Evolutionary conservation across 208 protist species (phyloP).

Genomic region (Crithidia bombi): DNA sequence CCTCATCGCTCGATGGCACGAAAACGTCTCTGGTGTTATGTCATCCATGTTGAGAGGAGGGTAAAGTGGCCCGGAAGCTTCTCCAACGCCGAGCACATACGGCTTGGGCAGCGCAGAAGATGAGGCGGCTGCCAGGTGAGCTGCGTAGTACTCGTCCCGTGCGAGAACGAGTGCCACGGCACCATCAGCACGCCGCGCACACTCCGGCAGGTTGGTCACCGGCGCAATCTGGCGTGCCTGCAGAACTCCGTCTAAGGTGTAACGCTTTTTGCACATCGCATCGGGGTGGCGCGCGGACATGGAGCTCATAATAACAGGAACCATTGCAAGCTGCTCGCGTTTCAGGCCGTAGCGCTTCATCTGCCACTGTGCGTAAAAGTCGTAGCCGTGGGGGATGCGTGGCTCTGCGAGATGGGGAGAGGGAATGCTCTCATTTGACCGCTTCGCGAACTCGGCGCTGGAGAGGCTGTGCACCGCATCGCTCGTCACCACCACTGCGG

Average conservation of each 20-base stretch:
- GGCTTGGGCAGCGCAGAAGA: slow-evolving; percentile 23
- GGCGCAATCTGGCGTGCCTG: slow-evolving; percentile 50
- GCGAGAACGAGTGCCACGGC: slow-evolving; percentile 66
- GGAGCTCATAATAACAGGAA: slow-evolving; percentile 69
- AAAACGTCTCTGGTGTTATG: slow-evolving; percentile 62
- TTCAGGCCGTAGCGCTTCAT: slow-evolving; percentile 65
- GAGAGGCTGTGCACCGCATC: slow-evolving; percentile 62
- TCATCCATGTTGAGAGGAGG: slow-evolving; percentile 51
- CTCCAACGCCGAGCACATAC: slow-evolving; percentile 53
- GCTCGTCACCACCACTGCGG: slow-evolving; percentile 60
- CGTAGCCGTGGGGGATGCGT: slow-evolving; percentile 72
- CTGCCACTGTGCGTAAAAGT: slow-evolving; percentile 76
- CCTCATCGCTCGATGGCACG: slow-evolving; percentile 53
- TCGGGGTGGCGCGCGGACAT: slow-evolving; percentile 68
- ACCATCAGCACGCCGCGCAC: slow-evolving; percentile 75
- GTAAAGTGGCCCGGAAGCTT: slow-evolving; percentile 72
- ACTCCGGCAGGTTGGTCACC: slow-evolving; percentile 61
- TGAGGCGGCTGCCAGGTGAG: slow-evolving; percentile 26
- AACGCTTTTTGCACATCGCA: slow-evolving; percentile 55
- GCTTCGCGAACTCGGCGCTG: slow-evolving; percentile 43
- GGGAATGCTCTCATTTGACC: slow-evolving; percentile 46
- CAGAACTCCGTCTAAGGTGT: slow-evolving; percentile 56
- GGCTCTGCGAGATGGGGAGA: slow-evolving; percentile 49
- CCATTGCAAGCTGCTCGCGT: slow-evolving; percentile 82
- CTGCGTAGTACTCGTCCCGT: slow-evolving; percentile 47